Conservation (phyloP, 345 rosid genomes). For the Mangifera indica region DNA sequence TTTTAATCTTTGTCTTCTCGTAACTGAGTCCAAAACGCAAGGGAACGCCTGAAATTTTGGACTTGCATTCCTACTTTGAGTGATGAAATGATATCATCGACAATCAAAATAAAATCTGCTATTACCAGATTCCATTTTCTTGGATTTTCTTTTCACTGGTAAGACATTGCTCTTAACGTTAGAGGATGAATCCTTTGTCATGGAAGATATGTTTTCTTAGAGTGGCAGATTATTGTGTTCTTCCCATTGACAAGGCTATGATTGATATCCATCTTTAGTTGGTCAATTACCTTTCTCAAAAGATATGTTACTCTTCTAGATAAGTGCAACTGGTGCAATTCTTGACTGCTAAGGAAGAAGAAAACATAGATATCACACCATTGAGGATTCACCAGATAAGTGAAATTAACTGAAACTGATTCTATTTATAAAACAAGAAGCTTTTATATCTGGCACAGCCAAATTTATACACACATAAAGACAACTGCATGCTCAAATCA, state of each 20-base stretch:
- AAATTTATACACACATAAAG: constrained; percentile 16
- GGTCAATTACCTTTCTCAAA: not conserved
- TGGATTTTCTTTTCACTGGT: not conserved
- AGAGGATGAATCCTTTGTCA: not conserved
- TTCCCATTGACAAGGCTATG: not conserved
- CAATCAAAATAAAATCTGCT: not conserved
- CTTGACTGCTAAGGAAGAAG: not conserved
- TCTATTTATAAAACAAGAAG: constrained; percentile 40
- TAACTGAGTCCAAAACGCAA: not conserved
- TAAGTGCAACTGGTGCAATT: not conserved
- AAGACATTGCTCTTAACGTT: not conserved
- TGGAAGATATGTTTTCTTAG: not conserved
- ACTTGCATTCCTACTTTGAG: not conserved
- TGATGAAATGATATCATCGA: not conserved
- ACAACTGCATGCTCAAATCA: constrained; percentile 10
- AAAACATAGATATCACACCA: not conserved
- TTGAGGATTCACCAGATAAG: not conserved
- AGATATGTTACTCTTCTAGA: not conserved
- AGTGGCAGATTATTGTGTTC: not conserved
- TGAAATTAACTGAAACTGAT: not conserved
- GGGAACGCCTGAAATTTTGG: not conserved
- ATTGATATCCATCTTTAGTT: no score
- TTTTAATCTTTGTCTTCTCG: not conserved
- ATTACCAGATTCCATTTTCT: not conserved
- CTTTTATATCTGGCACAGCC: constrained; percentile 36